Base-by-base conservation (phyloP, 78 protist species). In the Dictyostelium firmibasis region DNA sequence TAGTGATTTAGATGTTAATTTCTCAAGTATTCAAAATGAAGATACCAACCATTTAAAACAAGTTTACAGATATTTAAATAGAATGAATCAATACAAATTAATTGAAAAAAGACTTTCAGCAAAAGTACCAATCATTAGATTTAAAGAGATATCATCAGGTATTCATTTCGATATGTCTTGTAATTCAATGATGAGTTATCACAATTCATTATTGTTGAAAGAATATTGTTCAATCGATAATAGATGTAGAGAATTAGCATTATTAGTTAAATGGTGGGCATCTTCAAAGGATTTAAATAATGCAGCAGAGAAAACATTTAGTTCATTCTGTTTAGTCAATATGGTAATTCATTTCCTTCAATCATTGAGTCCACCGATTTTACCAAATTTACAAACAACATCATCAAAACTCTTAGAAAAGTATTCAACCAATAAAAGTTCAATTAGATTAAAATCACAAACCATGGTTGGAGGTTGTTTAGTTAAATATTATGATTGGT, bases 261-360 rank as follows among this genome's bases (percentile, higher is more conserved):
- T 29, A 2, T 36, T 86, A 18, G 62, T 86, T 16, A 86, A 86
- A 29, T 18, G 77, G 20, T 86, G 81, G 69, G 62, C 84, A 38
- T 0, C 7, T 10, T 23, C n/a, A 64, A 74, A 79, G 31, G 86
- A 64, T 31, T 50, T 88, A 31, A 88, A 88, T 25, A 85, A 88
- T 43, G 79, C 85, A 13, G 7, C 69, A 14, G 43, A 36, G 53
- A 50, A 35, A 2, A 78, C 85, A n/a, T 74, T 88, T 18, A 78
- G 86, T 11, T 78, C 86, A 10, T 88, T 62, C 35, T 60, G 83
- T 29, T 88, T 41, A 57, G n/a, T 44, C 11, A 78, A 76, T 20
- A 78, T 88, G 93, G 79, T 88, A 1, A 79, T 88, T 11, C 47
- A 36, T 75, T 88, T 50, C 43, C 86, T 88, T 25, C 93, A 88